phyloP scores from a whole-genome alignment of 495 filamentous ascomycete species.

The Neurospora sp. region DNA sequence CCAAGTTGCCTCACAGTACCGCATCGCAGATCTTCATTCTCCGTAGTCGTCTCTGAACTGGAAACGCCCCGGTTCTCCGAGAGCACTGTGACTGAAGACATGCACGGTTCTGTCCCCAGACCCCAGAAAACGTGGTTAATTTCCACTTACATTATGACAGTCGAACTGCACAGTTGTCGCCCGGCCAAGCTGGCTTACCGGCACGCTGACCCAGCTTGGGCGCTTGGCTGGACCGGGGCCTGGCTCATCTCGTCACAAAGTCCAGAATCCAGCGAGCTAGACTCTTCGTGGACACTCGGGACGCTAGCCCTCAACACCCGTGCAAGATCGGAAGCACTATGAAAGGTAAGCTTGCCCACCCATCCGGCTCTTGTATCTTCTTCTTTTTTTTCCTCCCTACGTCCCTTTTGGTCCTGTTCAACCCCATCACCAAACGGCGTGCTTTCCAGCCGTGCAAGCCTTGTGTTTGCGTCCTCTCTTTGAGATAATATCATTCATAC shows the following conservation, averaged over 20 bases:
- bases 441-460: conserved; percentile 28
- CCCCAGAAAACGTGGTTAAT: neutral
- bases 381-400: conserved; percentile 6
- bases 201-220: neutral
- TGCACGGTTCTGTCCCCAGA: neutral
- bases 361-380: conserved; percentile 2
- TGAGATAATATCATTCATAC: conserved; percentile 19
- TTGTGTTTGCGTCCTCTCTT: conserved; percentile 40
- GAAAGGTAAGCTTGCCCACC: conserved; percentile 10
- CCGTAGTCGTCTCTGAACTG: neutral
- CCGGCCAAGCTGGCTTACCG: neutral
- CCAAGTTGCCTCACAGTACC: neutral
- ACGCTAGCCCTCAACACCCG: neutral
- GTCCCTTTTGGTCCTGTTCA: conserved; percentile 14
- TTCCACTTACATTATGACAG: neutral
- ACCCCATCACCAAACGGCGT: conserved; percentile 25
- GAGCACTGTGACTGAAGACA: neutral
- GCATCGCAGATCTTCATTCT: neutral
- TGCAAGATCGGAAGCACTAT: conserved; percentile 2
- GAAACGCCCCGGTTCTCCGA: neutral
- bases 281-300: neutral
- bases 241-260: neutral
- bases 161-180: neutral
- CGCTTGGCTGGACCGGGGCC: neutral
- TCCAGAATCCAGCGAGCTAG: neutral